Evolutionary conservation across 192 early-diverging fungal genomes (phyloP), one percentile per base, ranked within the genome.

Genomic region (Backusella psychrophila): DNA sequence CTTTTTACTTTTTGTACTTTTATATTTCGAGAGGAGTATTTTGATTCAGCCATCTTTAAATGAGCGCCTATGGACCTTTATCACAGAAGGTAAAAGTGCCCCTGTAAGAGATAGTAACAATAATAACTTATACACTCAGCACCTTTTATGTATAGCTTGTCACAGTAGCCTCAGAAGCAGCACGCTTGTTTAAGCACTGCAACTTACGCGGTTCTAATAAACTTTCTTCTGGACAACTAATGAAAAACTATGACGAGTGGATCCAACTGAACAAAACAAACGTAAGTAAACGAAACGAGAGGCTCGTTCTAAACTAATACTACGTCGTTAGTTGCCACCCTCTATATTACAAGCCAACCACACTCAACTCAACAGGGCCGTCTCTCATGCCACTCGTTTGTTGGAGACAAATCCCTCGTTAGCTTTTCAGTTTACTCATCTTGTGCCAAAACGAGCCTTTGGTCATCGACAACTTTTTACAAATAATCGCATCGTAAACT

Each of bases 11-110:
- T 65, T 52, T 56, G 6, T 42, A 39, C 46, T 74, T 21, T 23
- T 72, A 23, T 72, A 33, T 46, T 49, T 72, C 21, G 38, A 39
- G 26, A 46, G 42, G 21, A 52, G 26, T 29, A 31, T 31, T 29
- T 33, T 29, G 29, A 46, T 31, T 31, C 31, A 44, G 23, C n/a
- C 23, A 35, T 72, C 31, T 68, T 33, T 38, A 33, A 36, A 74
- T 74, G 72, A 74, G 56, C 38, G 59, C 33, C 34, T 38, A 56
- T 74, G 72, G 72, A 63, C 53, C 53, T 59, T 74, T 74, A 39
- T 63, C 52, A 63, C 72, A 74, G 36, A 52, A 74, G 72, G 72
- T 74, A 74, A 68, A 36, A 36, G 66, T 19, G 66, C n/a, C 15
- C 31, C 17, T 36, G 35, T 14, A 68, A 68, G 23, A 38, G 9